A percentile compares a stretch with the other conserved stretches of the same genome.
phyloP scores from a whole-genome alignment of 2,329 filamentous ascomycete species.

The Aspergillus hiratsukae region DNA sequence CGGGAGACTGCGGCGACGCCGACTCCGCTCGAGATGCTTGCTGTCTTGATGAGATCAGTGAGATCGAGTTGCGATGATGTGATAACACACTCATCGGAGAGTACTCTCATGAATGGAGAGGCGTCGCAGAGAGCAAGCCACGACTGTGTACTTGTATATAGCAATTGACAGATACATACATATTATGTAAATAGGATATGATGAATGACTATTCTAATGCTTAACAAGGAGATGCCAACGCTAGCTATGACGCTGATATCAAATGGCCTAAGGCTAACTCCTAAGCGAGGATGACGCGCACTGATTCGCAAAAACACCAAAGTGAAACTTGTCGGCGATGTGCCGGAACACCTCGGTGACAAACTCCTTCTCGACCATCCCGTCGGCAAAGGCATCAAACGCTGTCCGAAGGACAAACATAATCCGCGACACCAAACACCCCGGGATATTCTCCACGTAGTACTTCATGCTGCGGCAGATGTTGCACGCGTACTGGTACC shows the following conservation, averaged over 20 bases:
- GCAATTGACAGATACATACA: too few relatives aligned
- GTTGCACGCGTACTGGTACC: slow-evolving; percentile 25
- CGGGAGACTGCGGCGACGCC: too few relatives aligned
- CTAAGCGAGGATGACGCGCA: slow-evolving; percentile 15
- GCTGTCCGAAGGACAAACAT: slow-evolving; percentile 26
- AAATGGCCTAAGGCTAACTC: neutral
- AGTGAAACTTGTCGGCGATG: slow-evolving; percentile 18
- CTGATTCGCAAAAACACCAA: slow-evolving; percentile 20
- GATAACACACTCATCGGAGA: too few relatives aligned
- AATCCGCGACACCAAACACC: slow-evolving; percentile 23
- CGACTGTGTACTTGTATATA: too few relatives aligned
- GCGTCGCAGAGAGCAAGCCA: too few relatives aligned
- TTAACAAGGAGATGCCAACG: neutral
- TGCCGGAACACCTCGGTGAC: slow-evolving; percentile 20
- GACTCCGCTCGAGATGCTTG: too few relatives aligned
- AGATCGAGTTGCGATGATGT: too few relatives aligned
- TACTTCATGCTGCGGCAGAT: slow-evolving; percentile 29
- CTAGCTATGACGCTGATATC: neutral
- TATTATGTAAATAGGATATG: neutral
- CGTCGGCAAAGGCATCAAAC: slow-evolving; percentile 23
- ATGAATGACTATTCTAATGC: neutral
- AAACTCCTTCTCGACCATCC: slow-evolving; percentile 23
- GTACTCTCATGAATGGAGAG: too few relatives aligned
- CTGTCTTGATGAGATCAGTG: too few relatives aligned
- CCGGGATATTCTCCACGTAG: slow-evolving; percentile 22